Evolutionary conservation across 1,284 basidiomycete species (phyloP), one percentile per base, ranked within the genome.

Genomic region (Quambalaria eucalypti): DNA sequence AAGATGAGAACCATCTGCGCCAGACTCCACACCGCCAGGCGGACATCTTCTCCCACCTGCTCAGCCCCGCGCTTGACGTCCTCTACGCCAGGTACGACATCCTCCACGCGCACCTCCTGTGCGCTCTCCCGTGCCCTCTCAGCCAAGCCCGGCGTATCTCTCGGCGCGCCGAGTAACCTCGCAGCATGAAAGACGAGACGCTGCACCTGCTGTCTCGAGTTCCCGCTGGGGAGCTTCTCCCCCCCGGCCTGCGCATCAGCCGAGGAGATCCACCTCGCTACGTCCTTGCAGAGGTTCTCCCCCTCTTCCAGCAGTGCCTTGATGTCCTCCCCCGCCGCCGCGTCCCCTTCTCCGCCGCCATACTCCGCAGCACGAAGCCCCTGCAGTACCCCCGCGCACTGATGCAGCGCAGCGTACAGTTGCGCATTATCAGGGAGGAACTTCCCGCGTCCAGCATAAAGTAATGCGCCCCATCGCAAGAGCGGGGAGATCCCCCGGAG

Each of bases 381-480:
- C 14, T 54, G 29, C 28, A 54, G 30, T 29, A 52, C 46, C 14
- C 47, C 48, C 2, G 49, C 29, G 25, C 30, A 26, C 21, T 25
- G 33, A 50, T 52, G 48, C 19, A 54, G 49, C 5, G 44, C 14
- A 5, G 52, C 44, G 26, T 47, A 54, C 6, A 54, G 30, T 28
- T 54, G 52, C 16, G n/a, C 26, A 50, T 54, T 54, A 19, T 40
- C 31, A 8, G 52, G 52, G 19, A 54, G 28, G 10, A n/a, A 39
- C 36, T 39, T 14, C 21, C 36, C 36, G n/a, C n/a, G n/a, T n/a
- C n/a, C n/a, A n/a, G n/a, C n/a, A n/a, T n/a, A n/a, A n/a, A n/a
- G n/a, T n/a, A n/a, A n/a, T n/a, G n/a, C n/a, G n/a, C n/a, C n/a
- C n/a, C n/a, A n/a, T 10, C 16, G 21, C 36, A 39, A 39, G 4